phyloP scores from a whole-genome alignment of 1,284 basidiomycete genomes.

The Malassezia brasiliensis region DNA sequence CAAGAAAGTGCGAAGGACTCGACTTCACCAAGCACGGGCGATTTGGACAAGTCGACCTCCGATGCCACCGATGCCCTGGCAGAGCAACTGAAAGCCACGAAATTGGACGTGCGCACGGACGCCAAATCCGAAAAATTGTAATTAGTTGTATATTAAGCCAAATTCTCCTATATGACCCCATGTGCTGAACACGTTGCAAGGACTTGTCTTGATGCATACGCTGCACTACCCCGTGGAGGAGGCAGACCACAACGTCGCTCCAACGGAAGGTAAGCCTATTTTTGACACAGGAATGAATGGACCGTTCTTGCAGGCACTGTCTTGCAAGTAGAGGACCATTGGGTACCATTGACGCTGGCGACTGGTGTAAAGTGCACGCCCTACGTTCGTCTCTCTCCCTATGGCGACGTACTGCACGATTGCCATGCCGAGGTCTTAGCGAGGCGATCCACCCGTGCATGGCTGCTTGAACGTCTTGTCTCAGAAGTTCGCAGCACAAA shows the following conservation, averaged over 20 bases:
- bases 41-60: too few relatives aligned
- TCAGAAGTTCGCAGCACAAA: conserved; percentile 31
- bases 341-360: conserved; percentile 58
- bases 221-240: conserved; percentile 11
- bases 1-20: background rate
- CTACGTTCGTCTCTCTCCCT: conserved; percentile 55
- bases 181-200: conserved; percentile 8
- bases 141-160: background rate
- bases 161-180: background rate
- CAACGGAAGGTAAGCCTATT: conserved; percentile 18
- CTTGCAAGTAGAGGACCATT: background rate
- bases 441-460: conserved; percentile 64
- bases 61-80: background rate
- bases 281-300: conserved; percentile 20
- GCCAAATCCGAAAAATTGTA: conserved; percentile 10
- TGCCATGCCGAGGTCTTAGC: conserved; percentile 82
- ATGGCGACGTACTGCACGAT: conserved; percentile 77
- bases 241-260: conserved; percentile 19
- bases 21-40: too few relatives aligned
- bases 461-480: conserved; percentile 63
- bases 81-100: background rate
- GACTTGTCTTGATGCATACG: conserved; percentile 14
- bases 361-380: conserved; percentile 83
- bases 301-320: conserved; percentile 20
- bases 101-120: conserved; percentile 1